Evolutionary conservation across 495 filamentous ascomycete species (phyloP).

Genomic region (Penicillium cinerascens): DNA sequence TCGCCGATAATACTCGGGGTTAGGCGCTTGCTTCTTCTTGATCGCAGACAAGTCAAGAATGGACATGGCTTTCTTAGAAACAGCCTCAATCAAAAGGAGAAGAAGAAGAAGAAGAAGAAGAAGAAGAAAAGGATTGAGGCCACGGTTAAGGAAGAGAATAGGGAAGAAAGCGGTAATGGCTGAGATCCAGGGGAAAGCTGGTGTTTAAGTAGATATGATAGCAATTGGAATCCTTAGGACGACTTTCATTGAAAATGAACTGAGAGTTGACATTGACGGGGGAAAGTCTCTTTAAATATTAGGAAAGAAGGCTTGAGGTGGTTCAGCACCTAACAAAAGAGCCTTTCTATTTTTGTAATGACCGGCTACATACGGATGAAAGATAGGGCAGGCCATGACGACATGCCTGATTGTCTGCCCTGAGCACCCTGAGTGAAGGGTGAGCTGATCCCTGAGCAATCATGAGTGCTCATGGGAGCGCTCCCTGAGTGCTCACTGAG

Average conservation of each 20-base stretch:
- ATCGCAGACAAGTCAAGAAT: not conserved
- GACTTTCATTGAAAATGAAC: not conserved
- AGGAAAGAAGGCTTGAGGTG: no score
- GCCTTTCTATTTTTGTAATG: slow-evolving; percentile 3
- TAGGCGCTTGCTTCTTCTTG: not conserved
- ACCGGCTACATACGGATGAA: slow-evolving; percentile 2
- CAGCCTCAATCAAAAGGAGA: not conserved
- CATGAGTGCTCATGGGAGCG: not conserved
- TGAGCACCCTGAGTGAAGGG: slow-evolving; percentile 6
- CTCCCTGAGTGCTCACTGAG: slow-evolving; percentile 6
- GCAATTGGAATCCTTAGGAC: not conserved
- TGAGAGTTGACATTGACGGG: not conserved
- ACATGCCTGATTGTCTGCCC: slow-evolving; percentile 2
- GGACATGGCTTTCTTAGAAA: not conserved
- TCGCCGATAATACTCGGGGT: slow-evolving; percentile 10
- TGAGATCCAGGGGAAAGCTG: slow-evolving; percentile 1
- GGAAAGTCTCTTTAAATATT: slow-evolving; percentile 8
- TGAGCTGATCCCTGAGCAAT: slow-evolving; percentile 4
- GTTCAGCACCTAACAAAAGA: not conserved
- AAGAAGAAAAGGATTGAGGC: not conserved
- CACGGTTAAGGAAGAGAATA: not conserved
- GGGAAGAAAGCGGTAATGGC: not conserved
- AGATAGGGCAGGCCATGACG: not conserved
- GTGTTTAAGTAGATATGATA: not conserved
- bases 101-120: not conserved